A percentile compares a stretch with the other conserved stretches of the same genome.
Conservation (phyloP, 345 rosid genomes). For the Sonneratia alba region DNA sequence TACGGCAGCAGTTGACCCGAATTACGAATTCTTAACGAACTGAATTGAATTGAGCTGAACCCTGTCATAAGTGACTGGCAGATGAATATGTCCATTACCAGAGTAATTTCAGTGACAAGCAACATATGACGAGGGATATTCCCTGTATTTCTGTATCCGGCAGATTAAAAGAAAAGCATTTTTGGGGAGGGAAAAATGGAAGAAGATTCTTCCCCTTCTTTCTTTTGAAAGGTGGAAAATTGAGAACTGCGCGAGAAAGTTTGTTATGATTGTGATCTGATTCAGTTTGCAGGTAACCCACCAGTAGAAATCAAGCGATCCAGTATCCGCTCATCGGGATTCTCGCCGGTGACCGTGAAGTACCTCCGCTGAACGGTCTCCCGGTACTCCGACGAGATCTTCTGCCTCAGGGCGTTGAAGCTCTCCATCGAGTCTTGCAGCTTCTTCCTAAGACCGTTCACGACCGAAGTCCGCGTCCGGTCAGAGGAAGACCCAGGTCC, state of each 20-base stretch:
- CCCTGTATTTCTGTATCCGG: neutral
- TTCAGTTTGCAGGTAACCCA: neutral
- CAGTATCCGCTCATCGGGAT: constrained; percentile 53
- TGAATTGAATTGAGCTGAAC: neutral
- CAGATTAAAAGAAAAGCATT: neutral
- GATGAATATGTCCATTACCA: neutral
- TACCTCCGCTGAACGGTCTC: constrained; percentile 80
- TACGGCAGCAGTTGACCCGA: neutral
- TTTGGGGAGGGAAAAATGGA: neutral
- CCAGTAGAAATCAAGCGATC: constrained; percentile 75
- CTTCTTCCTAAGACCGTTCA: constrained; percentile 70
- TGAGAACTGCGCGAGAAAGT: neutral
- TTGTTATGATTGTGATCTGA: constrained; percentile 1
- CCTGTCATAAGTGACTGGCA: neutral
- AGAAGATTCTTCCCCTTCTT: too few relatives aligned
- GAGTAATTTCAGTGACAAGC: neutral
- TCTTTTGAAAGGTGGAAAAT: neutral
- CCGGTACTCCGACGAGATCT: constrained; percentile 52
- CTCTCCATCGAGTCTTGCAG: constrained; percentile 66
- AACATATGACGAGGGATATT: neutral
- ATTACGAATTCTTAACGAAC: neutral
- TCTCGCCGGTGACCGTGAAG: constrained; percentile 68
- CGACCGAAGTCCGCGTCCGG: constrained; percentile 73
- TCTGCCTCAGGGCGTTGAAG: constrained; percentile 47
- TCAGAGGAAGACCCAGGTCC: constrained; percentile 84